These are phyloP conservation scores for Ricinus communis DNA, from an alignment of 345 rosid species.

Conservation along the genomic window DNA sequence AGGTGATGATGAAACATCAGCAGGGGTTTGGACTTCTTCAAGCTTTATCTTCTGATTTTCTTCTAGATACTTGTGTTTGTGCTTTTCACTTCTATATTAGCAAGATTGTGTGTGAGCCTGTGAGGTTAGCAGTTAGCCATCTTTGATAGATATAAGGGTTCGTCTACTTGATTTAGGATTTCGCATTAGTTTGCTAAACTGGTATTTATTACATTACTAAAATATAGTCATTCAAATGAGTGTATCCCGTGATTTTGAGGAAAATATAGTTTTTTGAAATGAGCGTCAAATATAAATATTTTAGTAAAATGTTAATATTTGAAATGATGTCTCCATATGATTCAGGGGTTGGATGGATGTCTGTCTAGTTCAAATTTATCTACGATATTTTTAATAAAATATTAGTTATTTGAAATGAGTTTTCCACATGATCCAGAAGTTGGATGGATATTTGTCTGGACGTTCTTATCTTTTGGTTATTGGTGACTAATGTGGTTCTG, in stretches of 20 bases:
- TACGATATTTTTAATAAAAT: too few species aligned
- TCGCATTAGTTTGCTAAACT: neutral
- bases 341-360: too few species aligned
- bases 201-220: neutral
- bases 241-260: too few species aligned
- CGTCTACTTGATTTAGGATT: neutral
- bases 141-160: neutral
- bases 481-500: too few species aligned
- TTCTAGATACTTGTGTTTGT: neutral
- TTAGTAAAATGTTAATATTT: too few species aligned
- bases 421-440: neutral
- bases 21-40: conserved; percentile 55
- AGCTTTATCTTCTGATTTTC: conserved; percentile 17
- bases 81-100: neutral
- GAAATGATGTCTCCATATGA: too few species aligned
- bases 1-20: conserved; percentile 41
- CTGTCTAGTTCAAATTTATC: too few species aligned
- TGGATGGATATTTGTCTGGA: neutral
- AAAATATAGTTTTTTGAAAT: too few species aligned
- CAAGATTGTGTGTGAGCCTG: neutral
- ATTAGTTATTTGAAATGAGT: neutral
- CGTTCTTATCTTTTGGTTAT: too few species aligned
- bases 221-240: too few species aligned
- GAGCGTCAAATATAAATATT: too few species aligned
- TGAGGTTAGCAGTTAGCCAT: neutral